Conservation (phyloP, 2,329 filamentous ascomycete genomes). For the Epichloe sp. region DNA sequence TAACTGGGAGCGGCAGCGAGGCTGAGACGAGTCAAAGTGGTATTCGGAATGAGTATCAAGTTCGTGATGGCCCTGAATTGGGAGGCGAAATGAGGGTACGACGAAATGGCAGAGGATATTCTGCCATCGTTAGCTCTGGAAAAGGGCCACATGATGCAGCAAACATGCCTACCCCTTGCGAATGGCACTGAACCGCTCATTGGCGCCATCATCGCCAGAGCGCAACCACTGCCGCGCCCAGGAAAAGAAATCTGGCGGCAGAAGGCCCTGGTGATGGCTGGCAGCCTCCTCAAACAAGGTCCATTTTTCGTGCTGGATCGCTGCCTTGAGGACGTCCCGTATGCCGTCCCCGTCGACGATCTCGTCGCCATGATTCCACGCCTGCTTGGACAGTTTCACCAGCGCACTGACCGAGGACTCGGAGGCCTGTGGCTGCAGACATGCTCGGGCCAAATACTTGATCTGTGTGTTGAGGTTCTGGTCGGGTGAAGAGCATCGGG, state of each 20-base stretch:
- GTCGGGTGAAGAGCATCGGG: no score
- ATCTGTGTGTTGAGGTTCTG: conserved; percentile 3
- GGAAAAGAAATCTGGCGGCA: conserved; percentile 5
- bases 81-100: conserved; percentile 3
- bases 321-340: conserved; percentile 5
- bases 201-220: not conserved
- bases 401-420: conserved; percentile 2
- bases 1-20: not conserved
- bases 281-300: conserved; percentile 6
- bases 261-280: not conserved
- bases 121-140: conserved; percentile 5
- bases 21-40: not conserved
- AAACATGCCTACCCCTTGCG: conserved; percentile 1
- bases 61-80: conserved; percentile 2
- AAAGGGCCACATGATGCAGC: not conserved
- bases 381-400: not conserved
- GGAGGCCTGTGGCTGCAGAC: not conserved
- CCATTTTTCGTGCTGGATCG: conserved; percentile 1
- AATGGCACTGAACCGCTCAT: conserved; percentile 2
- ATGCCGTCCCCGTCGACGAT: not conserved
- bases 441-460: conserved; percentile 5
- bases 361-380: not conserved
- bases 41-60: conserved; percentile 3
- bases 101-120: conserved; percentile 1
- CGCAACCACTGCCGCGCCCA: conserved; percentile 7